A percentile compares a stretch with the other conserved stretches of the same genome.
phyloP scores from a whole-genome alignment of 129 eudicot genomes.

The Chrysanthemum lavandulifolium region DNA sequence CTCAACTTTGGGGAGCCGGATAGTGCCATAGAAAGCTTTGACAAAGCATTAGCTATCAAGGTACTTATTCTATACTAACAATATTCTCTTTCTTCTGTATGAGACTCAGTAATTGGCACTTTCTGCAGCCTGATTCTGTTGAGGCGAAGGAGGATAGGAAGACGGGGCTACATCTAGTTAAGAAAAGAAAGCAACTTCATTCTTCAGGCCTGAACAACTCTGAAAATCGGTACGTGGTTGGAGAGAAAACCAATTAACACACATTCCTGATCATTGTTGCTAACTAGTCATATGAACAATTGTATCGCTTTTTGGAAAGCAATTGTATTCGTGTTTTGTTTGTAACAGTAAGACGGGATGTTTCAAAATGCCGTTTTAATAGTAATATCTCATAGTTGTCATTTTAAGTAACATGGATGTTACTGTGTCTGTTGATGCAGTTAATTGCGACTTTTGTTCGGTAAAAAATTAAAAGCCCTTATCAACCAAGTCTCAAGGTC shows the following conservation, averaged over 20 bases:
- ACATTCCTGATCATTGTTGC: no score
- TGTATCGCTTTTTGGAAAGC: no score
- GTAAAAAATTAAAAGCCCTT: no score
- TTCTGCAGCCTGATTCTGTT: conserved; percentile 58
- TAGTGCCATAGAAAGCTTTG: conserved; percentile 76
- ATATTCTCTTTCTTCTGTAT: not conserved
- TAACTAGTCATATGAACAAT: no score
- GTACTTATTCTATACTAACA: conserved; percentile 25
- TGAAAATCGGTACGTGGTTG: conserved; percentile 42
- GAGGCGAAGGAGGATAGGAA: conserved; percentile 69
- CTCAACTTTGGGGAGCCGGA: conserved; percentile 94
- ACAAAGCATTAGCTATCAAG: conserved; percentile 75
- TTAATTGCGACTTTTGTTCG: no score
- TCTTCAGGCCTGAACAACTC: conserved; percentile 39
- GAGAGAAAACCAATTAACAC: conserved; percentile 28
- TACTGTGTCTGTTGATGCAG: no score
- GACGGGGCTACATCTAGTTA: conserved; percentile 56
- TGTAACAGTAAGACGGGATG: no score
- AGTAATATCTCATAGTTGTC: no score
- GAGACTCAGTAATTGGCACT: not conserved
- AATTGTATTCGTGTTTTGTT: no score
- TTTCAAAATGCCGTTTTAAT: no score
- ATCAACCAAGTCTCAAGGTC: no score
- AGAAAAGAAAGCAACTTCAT: conserved; percentile 67
- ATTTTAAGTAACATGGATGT: no score